A percentile compares a stretch with the other conserved stretches of the same genome.
phyloP scores from a whole-genome alignment of 192 early-diverging fungal genomes.

The Coemansia sp. region DNA sequence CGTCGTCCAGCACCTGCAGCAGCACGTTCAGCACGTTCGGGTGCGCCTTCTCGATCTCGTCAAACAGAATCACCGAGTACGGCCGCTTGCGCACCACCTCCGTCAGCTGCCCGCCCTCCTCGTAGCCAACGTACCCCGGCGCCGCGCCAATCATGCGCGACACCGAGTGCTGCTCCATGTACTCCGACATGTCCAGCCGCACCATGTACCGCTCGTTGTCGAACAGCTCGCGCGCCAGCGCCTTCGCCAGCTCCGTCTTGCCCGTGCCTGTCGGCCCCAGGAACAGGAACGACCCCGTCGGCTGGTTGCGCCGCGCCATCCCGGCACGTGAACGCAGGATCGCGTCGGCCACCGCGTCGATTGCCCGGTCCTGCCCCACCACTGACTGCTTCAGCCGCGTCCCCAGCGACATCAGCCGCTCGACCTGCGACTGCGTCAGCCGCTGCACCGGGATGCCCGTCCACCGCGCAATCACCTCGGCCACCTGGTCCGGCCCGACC shows the following conservation, averaged over 20 bases:
- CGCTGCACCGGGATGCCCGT: conserved; percentile 94
- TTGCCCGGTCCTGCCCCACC: conserved; percentile 89
- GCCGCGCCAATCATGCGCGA: conserved; percentile 91
- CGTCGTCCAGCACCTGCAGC: conserved; percentile 90
- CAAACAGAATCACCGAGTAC: conserved; percentile 92
- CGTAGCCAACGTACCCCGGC: conserved; percentile 95
- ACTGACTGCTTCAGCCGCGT: conserved; percentile 81
- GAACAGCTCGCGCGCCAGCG: conserved; percentile 84
- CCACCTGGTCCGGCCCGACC: conserved; percentile 89
- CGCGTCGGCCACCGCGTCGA: conserved; percentile 88
- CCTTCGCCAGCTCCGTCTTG: conserved; percentile 83
- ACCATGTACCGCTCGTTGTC: conserved; percentile 95
- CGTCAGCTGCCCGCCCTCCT: conserved; percentile 94
- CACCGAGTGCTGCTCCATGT: conserved; percentile 89
- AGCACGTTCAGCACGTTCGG: conserved; percentile 74
- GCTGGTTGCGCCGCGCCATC: conserved; percentile 71
- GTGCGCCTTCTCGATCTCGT: conserved; percentile 99
- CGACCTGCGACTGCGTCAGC: conserved; percentile 81
- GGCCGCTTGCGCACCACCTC: conserved; percentile 89
- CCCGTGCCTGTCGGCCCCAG: conserved; percentile 96
- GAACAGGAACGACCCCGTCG: conserved; percentile 93
- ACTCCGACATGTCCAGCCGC: conserved; percentile 99
- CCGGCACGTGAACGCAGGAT: conserved; percentile 89
- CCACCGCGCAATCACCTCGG: conserved; percentile 92
- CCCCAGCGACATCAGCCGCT: conserved; percentile 76